Evolutionary conservation across 2,329 filamentous ascomycete genomes (phyloP).

Genomic region (Stenocarpella maydis): DNA sequence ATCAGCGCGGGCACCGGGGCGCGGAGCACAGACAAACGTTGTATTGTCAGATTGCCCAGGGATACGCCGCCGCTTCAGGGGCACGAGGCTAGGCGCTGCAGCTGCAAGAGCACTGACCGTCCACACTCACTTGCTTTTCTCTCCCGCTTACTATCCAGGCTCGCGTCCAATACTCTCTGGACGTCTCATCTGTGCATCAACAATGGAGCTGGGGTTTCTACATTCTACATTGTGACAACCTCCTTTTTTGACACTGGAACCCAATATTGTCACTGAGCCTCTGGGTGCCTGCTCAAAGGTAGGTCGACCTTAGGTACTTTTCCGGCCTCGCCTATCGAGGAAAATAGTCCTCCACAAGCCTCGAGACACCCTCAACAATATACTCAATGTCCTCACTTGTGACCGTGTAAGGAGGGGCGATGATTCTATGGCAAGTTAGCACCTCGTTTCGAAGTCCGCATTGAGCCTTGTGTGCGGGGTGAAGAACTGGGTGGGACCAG

Average conservation of each 20-base stretch:
- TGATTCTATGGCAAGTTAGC: slow-evolving; percentile 46
- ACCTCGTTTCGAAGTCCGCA: neutral
- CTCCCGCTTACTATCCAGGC: no score
- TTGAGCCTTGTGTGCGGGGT: neutral
- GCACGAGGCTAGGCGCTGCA: neutral
- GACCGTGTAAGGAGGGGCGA: slow-evolving; percentile 75
- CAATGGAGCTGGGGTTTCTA: neutral
- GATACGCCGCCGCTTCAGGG: neutral
- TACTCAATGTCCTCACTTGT: slow-evolving; percentile 62
- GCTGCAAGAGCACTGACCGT: neutral
- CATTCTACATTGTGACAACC: neutral
- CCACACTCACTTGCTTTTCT: neutral
- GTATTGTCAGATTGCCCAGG: neutral
- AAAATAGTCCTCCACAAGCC: slow-evolving; percentile 62
- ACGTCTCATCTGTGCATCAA: neutral
- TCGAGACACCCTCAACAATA: slow-evolving; percentile 60
- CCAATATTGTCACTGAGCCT: neutral
- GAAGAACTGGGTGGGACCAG: neutral
- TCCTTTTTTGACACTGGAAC: neutral
- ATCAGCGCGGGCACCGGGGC: neutral
- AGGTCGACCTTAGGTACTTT: no score
- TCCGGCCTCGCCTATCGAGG: neutral
- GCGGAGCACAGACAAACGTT: slow-evolving; percentile 18
- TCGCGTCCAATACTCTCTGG: no score
- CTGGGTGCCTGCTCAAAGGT: no score